Percentiles rank a stretch among this genome's conserved stretches.
These are phyloP conservation scores for Penicillium aurantiogriseum DNA, from an alignment of 2,329 filamentous ascomycete species.

Conservation along the genomic window DNA sequence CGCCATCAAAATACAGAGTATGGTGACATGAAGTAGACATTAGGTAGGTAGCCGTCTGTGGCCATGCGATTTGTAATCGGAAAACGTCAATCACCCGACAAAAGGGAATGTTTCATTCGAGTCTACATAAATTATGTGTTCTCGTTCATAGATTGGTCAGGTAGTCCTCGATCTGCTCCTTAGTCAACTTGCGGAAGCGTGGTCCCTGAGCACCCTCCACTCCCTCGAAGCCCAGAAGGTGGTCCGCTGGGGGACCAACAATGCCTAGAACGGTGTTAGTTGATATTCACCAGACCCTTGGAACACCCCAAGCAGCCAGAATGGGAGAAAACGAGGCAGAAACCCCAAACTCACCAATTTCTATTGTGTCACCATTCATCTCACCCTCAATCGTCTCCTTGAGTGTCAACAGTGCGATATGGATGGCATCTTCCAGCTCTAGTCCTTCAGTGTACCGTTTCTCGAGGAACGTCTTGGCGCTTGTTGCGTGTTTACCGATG, in stretches of 20 bases:
- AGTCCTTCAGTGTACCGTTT: slow-evolving; percentile 97
- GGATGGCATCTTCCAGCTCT: slow-evolving; percentile 96
- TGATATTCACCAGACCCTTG: not conserved
- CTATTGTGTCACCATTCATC: slow-evolving; percentile 98
- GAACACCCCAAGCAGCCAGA: not conserved
- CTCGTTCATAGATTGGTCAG: slow-evolving; percentile 83
- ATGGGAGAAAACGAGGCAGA: not conserved
- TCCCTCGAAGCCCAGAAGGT: slow-evolving; percentile 76
- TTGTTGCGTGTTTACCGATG: slow-evolving; percentile 97
- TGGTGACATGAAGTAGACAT: not conserved
- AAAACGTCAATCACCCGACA: slow-evolving; percentile 1
- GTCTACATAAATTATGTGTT: slow-evolving; percentile 15
- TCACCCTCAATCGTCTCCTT: slow-evolving; percentile 99
- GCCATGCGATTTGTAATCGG: slow-evolving; percentile 12
- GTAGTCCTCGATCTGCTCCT: slow-evolving; percentile 99
- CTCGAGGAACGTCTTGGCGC: slow-evolving; percentile 98
- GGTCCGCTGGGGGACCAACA: slow-evolving; percentile 88
- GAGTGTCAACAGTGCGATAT: slow-evolving; percentile 93
- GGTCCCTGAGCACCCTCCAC: slow-evolving; percentile 45
- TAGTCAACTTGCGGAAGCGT: slow-evolving; percentile 67
- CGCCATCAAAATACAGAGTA: not conserved
- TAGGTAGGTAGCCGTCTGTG: slow-evolving; percentile 3
- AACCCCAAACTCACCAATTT: slow-evolving; percentile 69
- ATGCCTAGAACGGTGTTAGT: slow-evolving; percentile 64
- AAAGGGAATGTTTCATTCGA: slow-evolving; percentile 19